A percentile compares a stretch with the other conserved stretches of the same genome.
These are phyloP conservation scores for Paecilomyces niveus DNA, from an alignment of 2,329 filamentous ascomycete genomes.

Conservation along the genomic window DNA sequence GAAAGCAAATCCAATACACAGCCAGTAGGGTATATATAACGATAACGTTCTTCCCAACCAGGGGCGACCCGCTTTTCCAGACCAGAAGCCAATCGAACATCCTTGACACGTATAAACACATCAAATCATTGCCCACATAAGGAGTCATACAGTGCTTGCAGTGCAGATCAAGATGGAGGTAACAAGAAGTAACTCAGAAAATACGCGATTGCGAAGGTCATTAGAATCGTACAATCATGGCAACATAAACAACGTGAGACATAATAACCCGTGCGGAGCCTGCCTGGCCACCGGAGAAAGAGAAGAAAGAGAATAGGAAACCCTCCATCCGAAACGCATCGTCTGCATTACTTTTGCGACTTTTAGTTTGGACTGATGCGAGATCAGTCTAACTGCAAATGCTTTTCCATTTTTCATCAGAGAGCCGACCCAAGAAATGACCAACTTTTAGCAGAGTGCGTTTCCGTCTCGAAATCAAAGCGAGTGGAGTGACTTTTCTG, in stretches of 20 bases:
- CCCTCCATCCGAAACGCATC: background rate
- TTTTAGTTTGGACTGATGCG: conserved; percentile 6
- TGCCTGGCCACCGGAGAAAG: background rate
- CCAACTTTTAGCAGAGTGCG: conserved; percentile 6
- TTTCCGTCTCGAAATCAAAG: background rate
- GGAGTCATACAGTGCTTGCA: background rate
- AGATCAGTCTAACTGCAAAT: conserved; percentile 1
- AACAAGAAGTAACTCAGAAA: conserved; percentile 6
- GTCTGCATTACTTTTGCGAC: background rate
- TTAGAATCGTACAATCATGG: conserved; percentile 30
- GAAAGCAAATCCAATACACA: background rate
- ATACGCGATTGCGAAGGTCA: conserved; percentile 23
- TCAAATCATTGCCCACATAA: conserved; percentile 4
- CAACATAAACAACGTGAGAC: conserved; percentile 14
- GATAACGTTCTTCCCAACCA: background rate
- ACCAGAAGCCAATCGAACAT: background rate
- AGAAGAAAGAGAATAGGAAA: background rate
- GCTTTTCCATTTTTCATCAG: conserved; percentile 4
- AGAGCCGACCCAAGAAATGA: conserved; percentile 9
- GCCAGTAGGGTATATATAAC: background rate
- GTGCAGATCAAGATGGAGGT: background rate
- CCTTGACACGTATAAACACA: background rate
- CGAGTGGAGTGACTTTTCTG: background rate
- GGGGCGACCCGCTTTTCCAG: background rate
- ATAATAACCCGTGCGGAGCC: background rate